phyloP scores from a whole-genome alignment of 2,329 filamentous ascomycete species.

The Akanthomyces muscarius region DNA sequence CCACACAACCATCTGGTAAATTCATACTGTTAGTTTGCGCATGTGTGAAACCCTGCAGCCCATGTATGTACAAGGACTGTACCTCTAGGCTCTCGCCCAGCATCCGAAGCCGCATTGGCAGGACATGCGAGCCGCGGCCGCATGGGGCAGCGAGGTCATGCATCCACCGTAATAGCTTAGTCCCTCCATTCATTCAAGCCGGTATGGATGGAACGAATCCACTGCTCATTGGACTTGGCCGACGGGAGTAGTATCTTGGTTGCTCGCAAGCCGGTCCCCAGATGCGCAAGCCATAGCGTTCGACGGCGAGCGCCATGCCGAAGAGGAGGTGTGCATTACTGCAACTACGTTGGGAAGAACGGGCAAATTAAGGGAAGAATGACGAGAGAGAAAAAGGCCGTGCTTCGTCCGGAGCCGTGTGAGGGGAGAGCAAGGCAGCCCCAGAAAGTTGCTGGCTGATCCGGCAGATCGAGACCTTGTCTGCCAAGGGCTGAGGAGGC shows the following conservation, averaged over 20 bases:
- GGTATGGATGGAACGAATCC: constrained; percentile 10
- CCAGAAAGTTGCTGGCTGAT: constrained; percentile 15
- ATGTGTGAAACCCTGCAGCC: constrained; percentile 1
- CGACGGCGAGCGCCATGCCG: neutral
- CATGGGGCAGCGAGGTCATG: constrained; percentile 14
- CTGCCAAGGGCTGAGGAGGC: constrained; percentile 14
- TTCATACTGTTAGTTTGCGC: neutral
- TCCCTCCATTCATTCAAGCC: constrained; percentile 3
- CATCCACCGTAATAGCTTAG: constrained; percentile 14
- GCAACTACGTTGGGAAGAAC: neutral
- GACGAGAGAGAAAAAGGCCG: neutral
- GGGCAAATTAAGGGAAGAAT: neutral
- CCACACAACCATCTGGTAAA: constrained; percentile 14
- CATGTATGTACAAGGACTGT: neutral
- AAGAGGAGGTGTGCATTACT: neutral
- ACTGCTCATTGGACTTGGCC: constrained; percentile 2
- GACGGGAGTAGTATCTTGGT: neutral
- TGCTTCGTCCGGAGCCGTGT: constrained; percentile 2
- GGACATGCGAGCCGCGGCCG: constrained; percentile 12
- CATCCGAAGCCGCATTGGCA: constrained; percentile 12
- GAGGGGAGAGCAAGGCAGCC: constrained; percentile 2
- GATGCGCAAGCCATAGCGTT: neutral
- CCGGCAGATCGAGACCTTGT: constrained; percentile 17
- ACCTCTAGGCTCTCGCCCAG: constrained; percentile 6
- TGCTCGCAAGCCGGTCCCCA: neutral